Evolutionary conservation across 2,329 filamentous ascomycete genomes (phyloP).

Genomic region (Trichocomaceae sp.): DNA sequence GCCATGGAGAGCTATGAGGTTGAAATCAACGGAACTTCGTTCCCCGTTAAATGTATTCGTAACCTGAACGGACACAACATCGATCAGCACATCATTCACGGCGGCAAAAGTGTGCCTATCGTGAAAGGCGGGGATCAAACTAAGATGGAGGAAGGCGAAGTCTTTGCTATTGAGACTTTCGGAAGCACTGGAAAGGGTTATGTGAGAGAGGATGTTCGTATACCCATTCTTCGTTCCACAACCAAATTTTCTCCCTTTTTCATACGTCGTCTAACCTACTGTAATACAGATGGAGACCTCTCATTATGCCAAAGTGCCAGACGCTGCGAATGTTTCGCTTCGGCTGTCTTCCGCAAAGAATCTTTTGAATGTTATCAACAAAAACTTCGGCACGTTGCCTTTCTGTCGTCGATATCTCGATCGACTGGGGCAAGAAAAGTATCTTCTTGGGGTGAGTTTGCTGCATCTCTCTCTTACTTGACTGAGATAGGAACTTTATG

Average conservation of each 20-base stretch:
- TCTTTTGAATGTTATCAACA: conserved; percentile 81
- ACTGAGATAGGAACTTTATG: neutral
- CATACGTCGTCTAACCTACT: conserved; percentile 9
- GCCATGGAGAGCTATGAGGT: conserved; percentile 91
- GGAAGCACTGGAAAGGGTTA: conserved; percentile 87
- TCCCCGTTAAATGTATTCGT: conserved; percentile 76
- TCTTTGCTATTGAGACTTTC: conserved; percentile 94
- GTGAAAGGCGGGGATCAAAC: conserved; percentile 81
- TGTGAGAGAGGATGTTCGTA: conserved; percentile 71
- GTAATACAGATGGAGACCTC: conserved; percentile 62
- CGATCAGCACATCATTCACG: conserved; percentile 81
- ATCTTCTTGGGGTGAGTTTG: conserved; percentile 69
- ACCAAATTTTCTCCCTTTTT: neutral
- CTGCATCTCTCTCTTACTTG: neutral
- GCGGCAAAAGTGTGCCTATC: conserved; percentile 85
- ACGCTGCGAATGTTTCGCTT: conserved; percentile 69
- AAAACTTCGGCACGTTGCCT: conserved; percentile 90
- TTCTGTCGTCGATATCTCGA: conserved; percentile 89
- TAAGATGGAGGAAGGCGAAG: conserved; percentile 96
- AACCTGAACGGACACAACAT: conserved; percentile 90
- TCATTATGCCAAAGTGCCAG: conserved; percentile 71
- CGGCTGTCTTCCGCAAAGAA: conserved; percentile 76
- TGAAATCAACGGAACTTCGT: conserved; percentile 69
- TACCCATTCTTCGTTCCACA: neutral
- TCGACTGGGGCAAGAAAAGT: conserved; percentile 89